Base-by-base conservation (phyloP, 177 flowering plant genomes). In the Vitis hybrid region DNA sequence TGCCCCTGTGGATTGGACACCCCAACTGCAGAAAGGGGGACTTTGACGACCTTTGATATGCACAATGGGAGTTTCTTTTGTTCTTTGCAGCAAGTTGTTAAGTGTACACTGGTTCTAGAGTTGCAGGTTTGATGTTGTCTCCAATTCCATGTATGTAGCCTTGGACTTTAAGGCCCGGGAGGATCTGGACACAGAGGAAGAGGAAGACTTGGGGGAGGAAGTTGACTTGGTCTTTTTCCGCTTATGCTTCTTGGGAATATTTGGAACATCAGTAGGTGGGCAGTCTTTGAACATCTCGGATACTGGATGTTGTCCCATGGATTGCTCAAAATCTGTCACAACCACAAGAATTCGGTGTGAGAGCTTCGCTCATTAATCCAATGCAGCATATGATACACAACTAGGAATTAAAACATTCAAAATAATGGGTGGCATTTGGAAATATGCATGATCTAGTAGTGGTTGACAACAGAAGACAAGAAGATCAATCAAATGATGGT, bases 251-350 rank as follows among this genome's bases (percentile, higher is more conserved):
- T 82, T 85, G 19, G 80, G 80, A 62, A 75, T 17, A 59, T 59
- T 68, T 18, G 82, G 76, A 65, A 69, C 31, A n/a, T 84, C 76
- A 8, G 76, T 17, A 3, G 79, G 51, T 28, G 81, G 73, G 17
- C 66, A 10, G 62, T 84, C 89, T 20, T 65, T 75, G 31, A 82
- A 77, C 51, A 73, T 74, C 51, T 79, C 84, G 1, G 82, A 31
- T 38, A 71, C 65, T 31, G 82, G 69, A 55, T 79, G 83, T 31
- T 64, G 62, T 51, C 82, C 79, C 38, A 74, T 58, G 19, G 84
- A 64, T 53, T 77, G 82, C 4, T 83, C 89, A 68, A 81, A 86
- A 83, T 88, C 97, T 92, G 85, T 63, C 14, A 55, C 4, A 63
- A 28, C 3, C 22, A n/a, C 15, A 71, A 22, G 22, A 38, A 18